These are phyloP conservation scores for Coleophoma eucalyptorum DNA, from an alignment of 2,329 filamentous ascomycete species.

Conservation along the genomic window DNA sequence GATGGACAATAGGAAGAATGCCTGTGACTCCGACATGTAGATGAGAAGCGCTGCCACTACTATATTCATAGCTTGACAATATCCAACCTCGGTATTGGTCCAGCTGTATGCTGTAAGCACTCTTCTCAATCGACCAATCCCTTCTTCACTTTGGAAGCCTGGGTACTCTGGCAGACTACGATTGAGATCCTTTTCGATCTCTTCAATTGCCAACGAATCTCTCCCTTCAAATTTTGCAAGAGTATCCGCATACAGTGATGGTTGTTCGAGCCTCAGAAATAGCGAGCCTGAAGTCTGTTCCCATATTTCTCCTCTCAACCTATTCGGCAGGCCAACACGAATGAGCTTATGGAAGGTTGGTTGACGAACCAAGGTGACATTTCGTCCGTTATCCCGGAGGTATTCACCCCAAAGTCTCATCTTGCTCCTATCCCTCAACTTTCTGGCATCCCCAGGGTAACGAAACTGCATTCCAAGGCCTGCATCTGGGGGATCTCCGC, in stretches of 20 bases:
- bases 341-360: slow-evolving; percentile 98
- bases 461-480: slow-evolving; percentile 89
- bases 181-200: slow-evolving; percentile 98
- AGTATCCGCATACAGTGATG: slow-evolving; percentile 79
- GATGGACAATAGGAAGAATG: slow-evolving; percentile 88
- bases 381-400: slow-evolving; percentile 89
- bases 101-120: slow-evolving; percentile 97
- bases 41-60: slow-evolving; percentile 97
- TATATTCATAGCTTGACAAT: slow-evolving; percentile 99
- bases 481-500: slow-evolving; percentile 76
- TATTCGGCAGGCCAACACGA: slow-evolving; percentile 88
- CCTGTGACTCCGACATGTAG: slow-evolving; percentile 95
- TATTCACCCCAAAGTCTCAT: slow-evolving; percentile 98
- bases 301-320: slow-evolving; percentile 92
- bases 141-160: slow-evolving; percentile 93
- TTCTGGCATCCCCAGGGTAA: slow-evolving; percentile 92
- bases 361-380: slow-evolving; percentile 86
- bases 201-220: slow-evolving; percentile 92
- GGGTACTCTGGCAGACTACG: slow-evolving; percentile 95
- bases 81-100: slow-evolving; percentile 92
- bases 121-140: slow-evolving; percentile 82
- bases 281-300: slow-evolving; percentile 90
- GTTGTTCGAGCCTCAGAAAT: slow-evolving; percentile 82
- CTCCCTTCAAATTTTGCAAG: slow-evolving; percentile 77
- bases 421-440: slow-evolving; percentile 91